Percentiles rank a stretch among this genome's conserved stretches.
These are phyloP conservation scores for Fusarium sp. DNA, from an alignment of 2,329 filamentous ascomycete genomes.

Conservation along the genomic window DNA sequence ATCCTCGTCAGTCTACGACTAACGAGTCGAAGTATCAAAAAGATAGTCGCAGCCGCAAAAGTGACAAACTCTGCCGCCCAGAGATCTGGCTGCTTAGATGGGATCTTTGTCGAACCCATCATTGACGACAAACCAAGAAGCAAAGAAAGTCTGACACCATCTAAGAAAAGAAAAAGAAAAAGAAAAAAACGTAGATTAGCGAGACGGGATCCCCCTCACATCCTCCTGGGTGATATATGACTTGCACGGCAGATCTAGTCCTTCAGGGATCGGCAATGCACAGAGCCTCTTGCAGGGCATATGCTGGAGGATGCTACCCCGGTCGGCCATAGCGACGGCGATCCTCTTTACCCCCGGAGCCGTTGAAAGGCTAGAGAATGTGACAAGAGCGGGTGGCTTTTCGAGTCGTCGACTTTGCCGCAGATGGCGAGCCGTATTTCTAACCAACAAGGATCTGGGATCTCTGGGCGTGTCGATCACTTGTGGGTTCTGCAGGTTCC, in stretches of 20 bases:
- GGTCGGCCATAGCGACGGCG: not conserved
- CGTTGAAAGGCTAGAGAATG: not conserved
- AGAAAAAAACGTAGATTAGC: slow-evolving; percentile 23
- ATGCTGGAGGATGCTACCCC: not conserved
- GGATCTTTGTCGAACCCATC: slow-evolving; percentile 13
- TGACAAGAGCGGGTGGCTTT: not conserved
- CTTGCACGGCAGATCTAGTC: slow-evolving; percentile 2
- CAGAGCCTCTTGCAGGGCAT: not conserved
- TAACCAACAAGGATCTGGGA: not conserved
- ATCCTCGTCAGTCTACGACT: slow-evolving; percentile 31
- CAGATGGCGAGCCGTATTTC: not conserved
- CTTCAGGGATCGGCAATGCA: slow-evolving; percentile 14
- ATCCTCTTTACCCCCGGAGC: not conserved
- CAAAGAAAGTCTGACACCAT: not conserved
- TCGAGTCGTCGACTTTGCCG: not conserved
- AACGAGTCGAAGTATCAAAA: slow-evolving; percentile 17
- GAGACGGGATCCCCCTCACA: slow-evolving; percentile 1
- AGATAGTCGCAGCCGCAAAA: slow-evolving; percentile 23
- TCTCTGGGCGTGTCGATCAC: not conserved
- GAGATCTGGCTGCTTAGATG: slow-evolving; percentile 28
- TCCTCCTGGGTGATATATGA: slow-evolving; percentile 17
- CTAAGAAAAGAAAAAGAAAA: not conserved
- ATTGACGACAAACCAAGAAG: not conserved
- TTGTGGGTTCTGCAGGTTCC: not conserved
- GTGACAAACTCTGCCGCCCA: slow-evolving; percentile 29